Evolutionary conservation across 192 early-diverging fungal genomes (phyloP), one percentile per base, ranked within the genome.

Genomic region (Coemansia sp.): DNA sequence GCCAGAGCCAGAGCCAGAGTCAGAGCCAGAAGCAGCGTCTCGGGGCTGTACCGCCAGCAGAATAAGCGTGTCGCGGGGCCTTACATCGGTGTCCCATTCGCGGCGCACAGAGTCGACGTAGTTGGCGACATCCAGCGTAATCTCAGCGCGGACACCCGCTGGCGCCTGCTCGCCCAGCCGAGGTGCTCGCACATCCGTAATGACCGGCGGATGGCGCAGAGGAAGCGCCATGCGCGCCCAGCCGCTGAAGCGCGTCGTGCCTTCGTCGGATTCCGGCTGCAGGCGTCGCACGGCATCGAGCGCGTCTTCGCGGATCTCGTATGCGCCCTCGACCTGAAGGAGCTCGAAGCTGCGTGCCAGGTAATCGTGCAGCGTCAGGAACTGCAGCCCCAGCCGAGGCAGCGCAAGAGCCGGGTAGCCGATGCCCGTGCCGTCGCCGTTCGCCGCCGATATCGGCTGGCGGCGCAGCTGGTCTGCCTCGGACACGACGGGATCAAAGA

Each of bases 321-420:
- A 89, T 1, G 88, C 87, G 46, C 83, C 85, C 67, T 99, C 98
- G 20, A 93, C 62, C 8, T 88, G 85, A 75, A 90, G 89, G 25
- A 98, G 81, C 45, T 86, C 85, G 55, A 92, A 91, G 70, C 91
- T 91, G 30, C 98, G 85, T 18, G 87, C 72, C 47, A 99, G 69
- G 72, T 97, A 98, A 68, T 99, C 98, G 35, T 90, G 89, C 19
- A 94, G 67, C 0, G 94, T 90, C 60, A 99, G 80, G 68, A 91
- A 99, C 82, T 99, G 97, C 23, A 99, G 78, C 54, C 90, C 90
- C 20, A 99, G 83, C 68, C 95, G 94, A 4, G 97, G 97, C 6
- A 95, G 71, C 1, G 90, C 84, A 16, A 85, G 58, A 32, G 46
- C 50, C 14, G 63, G 56, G 18, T 74, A 68, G 18, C 39, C 16